Evolutionary conservation across 192 early-diverging fungal species (phyloP).

Genomic region (Pecoramyces ruminantium): DNA sequence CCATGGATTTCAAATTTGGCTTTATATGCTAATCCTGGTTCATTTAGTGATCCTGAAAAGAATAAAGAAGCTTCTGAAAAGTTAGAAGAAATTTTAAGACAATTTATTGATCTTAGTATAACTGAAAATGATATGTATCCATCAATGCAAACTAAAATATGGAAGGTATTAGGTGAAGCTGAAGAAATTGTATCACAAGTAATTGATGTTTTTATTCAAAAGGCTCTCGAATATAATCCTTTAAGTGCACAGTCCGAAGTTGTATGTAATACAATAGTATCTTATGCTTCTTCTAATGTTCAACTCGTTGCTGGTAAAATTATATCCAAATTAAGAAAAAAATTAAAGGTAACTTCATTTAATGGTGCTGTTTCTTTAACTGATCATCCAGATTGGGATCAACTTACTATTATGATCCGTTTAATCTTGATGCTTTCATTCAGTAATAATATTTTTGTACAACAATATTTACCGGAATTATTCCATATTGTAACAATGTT

Average conservation of each 20-base stretch:
- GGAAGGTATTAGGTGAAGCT: constrained; percentile 59
- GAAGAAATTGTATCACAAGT: constrained; percentile 67
- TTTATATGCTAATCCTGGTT: constrained; percentile 18
- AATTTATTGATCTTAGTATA: constrained; percentile 66
- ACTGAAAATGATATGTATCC: constrained; percentile 70
- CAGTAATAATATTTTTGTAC: constrained; percentile 56
- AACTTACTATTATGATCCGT: constrained; percentile 76
- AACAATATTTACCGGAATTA: constrained; percentile 68
- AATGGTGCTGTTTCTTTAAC: constrained; percentile 51
- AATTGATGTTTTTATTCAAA: constrained; percentile 61
- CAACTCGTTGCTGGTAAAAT: constrained; percentile 55
- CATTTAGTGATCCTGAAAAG: constrained; percentile 6
- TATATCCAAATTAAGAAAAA: constrained; percentile 59
- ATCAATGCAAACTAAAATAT: constrained; percentile 69
- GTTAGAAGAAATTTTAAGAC: constrained; percentile 57
- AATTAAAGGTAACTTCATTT: constrained; percentile 61
- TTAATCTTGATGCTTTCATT: constrained; percentile 82
- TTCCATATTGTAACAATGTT: constrained; percentile 72
- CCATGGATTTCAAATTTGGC: constrained; percentile 77
- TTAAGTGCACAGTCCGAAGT: constrained; percentile 63
- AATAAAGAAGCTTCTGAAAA: constrained; percentile 21
- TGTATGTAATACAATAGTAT: constrained; percentile 71
- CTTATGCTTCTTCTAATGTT: constrained; percentile 57
- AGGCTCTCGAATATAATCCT: constrained; percentile 62
- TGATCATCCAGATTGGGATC: constrained; percentile 75